Evolutionary conservation across 176 grass and related monocot species (phyloP).

Genomic region (Paspalum notatum): DNA sequence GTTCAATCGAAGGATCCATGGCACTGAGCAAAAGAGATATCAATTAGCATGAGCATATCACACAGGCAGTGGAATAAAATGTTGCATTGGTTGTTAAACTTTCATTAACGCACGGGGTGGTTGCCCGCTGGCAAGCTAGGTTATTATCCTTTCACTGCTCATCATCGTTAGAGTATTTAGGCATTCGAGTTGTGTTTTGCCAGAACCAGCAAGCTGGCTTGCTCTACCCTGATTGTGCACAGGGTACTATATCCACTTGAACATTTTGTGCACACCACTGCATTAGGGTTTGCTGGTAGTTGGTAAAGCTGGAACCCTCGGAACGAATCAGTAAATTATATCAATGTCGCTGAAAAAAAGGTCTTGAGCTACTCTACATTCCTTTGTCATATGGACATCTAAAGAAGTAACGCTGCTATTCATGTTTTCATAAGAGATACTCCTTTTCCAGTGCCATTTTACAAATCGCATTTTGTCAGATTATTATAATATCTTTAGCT

Average conservation of each 20-base stretch:
- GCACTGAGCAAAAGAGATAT: slow-evolving; percentile 2
- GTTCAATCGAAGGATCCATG: background rate
- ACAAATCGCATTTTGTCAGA: background rate
- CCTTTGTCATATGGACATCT: slow-evolving; percentile 17
- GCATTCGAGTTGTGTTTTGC: background rate
- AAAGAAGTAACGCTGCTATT: background rate
- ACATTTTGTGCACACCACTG: background rate
- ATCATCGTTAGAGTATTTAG: background rate
- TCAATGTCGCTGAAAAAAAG: background rate
- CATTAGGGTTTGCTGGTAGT: background rate
- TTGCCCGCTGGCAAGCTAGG: background rate
- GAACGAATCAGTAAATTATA: slow-evolving; percentile 19
- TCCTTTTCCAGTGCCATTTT: background rate
- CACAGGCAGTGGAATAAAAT: background rate
- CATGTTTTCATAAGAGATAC: background rate
- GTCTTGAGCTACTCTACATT: background rate
- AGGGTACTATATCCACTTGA: too few species aligned
- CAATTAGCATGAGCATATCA: background rate
- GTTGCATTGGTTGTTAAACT: background rate
- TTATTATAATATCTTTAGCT: slow-evolving; percentile 6
- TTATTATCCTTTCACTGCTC: too few species aligned
- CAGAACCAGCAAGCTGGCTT: slow-evolving; percentile 4
- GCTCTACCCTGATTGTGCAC: slow-evolving; percentile 4
- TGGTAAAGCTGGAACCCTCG: background rate
- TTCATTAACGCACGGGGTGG: background rate